Evolutionary conservation across 805 yeast species (phyloP), one percentile per base, ranked within the genome.

Genomic region (Tetrapisispora nanseiensis): DNA sequence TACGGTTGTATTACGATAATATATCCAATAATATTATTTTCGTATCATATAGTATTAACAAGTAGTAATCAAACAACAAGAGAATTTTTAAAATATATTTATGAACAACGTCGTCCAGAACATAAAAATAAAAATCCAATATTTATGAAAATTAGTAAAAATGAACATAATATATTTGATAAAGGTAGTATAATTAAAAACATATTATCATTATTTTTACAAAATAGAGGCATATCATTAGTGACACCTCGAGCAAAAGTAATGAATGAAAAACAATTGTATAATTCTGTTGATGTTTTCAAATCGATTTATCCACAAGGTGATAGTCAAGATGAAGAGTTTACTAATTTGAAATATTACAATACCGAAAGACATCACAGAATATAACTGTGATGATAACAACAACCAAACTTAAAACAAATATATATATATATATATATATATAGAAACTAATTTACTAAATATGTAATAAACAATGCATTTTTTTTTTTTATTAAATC

Each of bases 1-100:
- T 73, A 71, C 41, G 67, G 72, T 0, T 55, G 66, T 1, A 22
- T 80, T 1, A 62, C 66, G 2, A 26, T 74, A n/a, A 47, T 70
- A 2, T 83, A 82, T 51, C 89, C 92, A 2, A 36, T 68, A 0
- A 46, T 76, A 21, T 58, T 85, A 13, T 54, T 81, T 16, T 33
- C 61, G 0, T 72, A 71, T 49, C 95, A 85, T 51, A 29, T 75
- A 1, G 71, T 66, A 39, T 58, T 84, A 39, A 73, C 77, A 0
- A 54, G 74, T 1, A 69, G 74, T 7, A 80, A 79, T 37, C 69
- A 80, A 47, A 80, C 89, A 8, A 84, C 95, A 6, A 68, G 87
- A 47, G 95, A 85, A 50, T 84, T 72, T 53, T 62, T 85, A 39
- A 74, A 72, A 33, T 22, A 23, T 16, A 20, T 23, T 15, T 33